A percentile compares a stretch with the other conserved stretches of the same genome.
Conservation (phyloP, 371 early-diverging fungal genomes). For the Apophysomyces trapeziformis region DNA sequence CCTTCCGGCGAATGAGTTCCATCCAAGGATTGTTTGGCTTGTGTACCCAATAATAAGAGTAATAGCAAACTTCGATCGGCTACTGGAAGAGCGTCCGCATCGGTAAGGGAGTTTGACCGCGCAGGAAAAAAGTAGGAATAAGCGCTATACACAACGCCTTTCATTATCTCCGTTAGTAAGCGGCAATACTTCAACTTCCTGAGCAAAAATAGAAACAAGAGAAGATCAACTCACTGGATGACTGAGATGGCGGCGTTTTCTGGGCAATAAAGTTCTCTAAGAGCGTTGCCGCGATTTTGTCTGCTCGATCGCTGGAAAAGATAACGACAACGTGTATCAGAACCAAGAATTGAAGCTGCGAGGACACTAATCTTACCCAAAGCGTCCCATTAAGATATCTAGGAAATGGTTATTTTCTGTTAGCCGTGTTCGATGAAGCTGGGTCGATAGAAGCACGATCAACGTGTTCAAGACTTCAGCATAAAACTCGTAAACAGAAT, state of each 20-base stretch:
- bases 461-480: slow-evolving; percentile 67
- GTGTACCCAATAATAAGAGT: slow-evolving; percentile 52
- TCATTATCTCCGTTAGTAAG: not conserved
- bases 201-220: too few species aligned
- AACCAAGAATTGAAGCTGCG: not conserved
- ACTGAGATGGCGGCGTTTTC: slow-evolving; percentile 56
- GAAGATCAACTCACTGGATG: slow-evolving; percentile 45
- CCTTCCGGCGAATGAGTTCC: slow-evolving; percentile 33
- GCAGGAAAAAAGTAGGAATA: slow-evolving; percentile 71
- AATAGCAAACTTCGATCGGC: slow-evolving; percentile 68
- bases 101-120: slow-evolving; percentile 43
- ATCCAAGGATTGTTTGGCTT: slow-evolving; percentile 20
- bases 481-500: slow-evolving; percentile 73
- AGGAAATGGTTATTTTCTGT: slow-evolving; percentile 66
- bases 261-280: slow-evolving; percentile 69
- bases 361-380: slow-evolving; percentile 42
- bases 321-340: too few species aligned
- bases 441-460: slow-evolving; percentile 67
- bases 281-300: slow-evolving; percentile 60
- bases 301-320: slow-evolving; percentile 53
- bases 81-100: slow-evolving; percentile 58
- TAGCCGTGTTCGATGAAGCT: slow-evolving; percentile 54
- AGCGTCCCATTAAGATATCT: slow-evolving; percentile 55
- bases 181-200: not conserved
- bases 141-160: slow-evolving; percentile 69